Percentiles rank a stretch among this genome's conserved stretches.
Evolutionary conservation across 2,329 filamentous ascomycete genomes (phyloP).

Genomic region (Aspergillus piperis): DNA sequence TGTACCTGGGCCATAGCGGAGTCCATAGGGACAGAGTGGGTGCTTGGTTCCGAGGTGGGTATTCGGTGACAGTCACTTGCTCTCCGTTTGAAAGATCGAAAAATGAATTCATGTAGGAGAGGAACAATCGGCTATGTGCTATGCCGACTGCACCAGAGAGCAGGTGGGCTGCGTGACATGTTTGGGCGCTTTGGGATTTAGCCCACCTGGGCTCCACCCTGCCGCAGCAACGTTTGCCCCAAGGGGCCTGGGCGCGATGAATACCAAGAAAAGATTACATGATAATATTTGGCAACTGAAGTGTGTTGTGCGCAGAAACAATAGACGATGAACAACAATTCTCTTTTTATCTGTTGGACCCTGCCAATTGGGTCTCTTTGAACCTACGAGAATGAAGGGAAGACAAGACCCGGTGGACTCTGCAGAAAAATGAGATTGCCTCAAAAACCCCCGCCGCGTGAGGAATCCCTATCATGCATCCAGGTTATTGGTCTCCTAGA

Average conservation of each 20-base stretch:
- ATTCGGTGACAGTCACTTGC: neutral
- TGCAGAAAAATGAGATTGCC: neutral
- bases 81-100: no score
- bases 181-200: neutral
- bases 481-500: neutral
- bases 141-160: neutral
- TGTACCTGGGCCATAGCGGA: neutral
- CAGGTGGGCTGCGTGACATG: neutral
- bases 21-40: neutral
- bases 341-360: neutral
- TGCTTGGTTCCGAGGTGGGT: neutral
- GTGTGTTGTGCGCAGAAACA: neutral
- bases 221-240: neutral
- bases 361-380: neutral
- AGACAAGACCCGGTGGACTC: neutral
- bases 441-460: neutral
- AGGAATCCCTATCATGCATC: neutral
- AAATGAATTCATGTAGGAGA: neutral
- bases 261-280: neutral
- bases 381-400: neutral
- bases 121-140: neutral
- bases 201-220: neutral
- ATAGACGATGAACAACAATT: neutral
- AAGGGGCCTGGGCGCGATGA: neutral
- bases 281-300: no score